Conservation (phyloP, 1,284 basidiomycete species). For the Puccinia triticina region DNA sequence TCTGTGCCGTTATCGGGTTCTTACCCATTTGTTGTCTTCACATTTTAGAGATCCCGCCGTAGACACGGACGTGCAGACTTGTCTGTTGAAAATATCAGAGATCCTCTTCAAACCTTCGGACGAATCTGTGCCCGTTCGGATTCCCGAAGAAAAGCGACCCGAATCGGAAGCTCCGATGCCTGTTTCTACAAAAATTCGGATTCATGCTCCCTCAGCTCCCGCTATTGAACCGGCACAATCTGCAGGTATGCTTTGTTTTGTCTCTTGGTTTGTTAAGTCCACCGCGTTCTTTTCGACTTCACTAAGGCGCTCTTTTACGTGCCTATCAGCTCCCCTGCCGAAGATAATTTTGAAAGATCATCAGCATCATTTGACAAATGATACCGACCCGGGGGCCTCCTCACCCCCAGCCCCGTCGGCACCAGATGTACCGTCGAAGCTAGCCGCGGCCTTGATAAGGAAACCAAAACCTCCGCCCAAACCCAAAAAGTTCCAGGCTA, state of each 20-base stretch:
- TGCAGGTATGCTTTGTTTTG: slow-evolving; percentile 3
- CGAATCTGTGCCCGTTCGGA: slow-evolving; percentile 76
- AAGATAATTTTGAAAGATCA: slow-evolving; percentile 46
- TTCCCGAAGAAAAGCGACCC: slow-evolving; percentile 54
- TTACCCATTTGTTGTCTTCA: not conserved
- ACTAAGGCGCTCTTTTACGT: not conserved
- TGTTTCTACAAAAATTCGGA: slow-evolving; percentile 44
- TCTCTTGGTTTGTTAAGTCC: not conserved
- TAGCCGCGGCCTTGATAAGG: slow-evolving; percentile 57
- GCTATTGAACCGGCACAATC: slow-evolving; percentile 22
- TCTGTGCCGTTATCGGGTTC: not conserved
- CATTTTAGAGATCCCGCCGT: slow-evolving; percentile 67
- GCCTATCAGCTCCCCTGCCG: slow-evolving; percentile 13
- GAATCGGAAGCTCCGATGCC: slow-evolving; percentile 40
- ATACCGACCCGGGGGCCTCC: not conserved
- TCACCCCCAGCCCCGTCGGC: not conserved
- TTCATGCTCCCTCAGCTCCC: slow-evolving; percentile 30
- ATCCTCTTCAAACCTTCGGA: slow-evolving; percentile 79
- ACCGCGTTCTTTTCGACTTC: not conserved
- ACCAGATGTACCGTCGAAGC: slow-evolving; percentile 44
- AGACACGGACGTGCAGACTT: slow-evolving; percentile 87
- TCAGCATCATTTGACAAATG: slow-evolving; percentile 15
- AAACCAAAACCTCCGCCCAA: slow-evolving; percentile 59
- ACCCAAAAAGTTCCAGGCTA: slow-evolving; percentile 73
- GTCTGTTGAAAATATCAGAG: slow-evolving; percentile 87